Base-by-base conservation (phyloP, 176 grass and related monocot species). In the Rhynchospora breviuscula region DNA sequence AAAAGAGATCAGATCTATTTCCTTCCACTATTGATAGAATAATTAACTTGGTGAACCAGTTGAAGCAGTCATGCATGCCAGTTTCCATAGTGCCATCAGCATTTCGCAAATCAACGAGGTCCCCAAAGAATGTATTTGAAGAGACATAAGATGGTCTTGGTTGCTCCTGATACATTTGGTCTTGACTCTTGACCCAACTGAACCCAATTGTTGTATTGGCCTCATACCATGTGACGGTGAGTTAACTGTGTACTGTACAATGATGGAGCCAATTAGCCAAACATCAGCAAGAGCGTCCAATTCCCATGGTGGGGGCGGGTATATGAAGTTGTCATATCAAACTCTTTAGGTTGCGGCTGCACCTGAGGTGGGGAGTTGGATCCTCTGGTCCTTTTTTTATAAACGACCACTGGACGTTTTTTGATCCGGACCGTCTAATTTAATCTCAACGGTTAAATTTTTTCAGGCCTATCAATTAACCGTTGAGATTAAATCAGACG, bases 261-360 rank as follows among this genome's bases (percentile, higher is more conserved):
- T 90, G 21, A 85, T 86, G 52, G 74, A 54, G 26, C 56, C 29
- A n/a, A n/a, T n/a, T n/a, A n/a, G n/a, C n/a, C n/a, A n/a, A 15
- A 14, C 62, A 70, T 25, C 84, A 65, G 81, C 70, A 69, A 85
- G 89, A 59, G 87, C 59, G 11, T 84, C 67, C n/a, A 18, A 82
- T 15, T 64, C 89, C 94, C 94, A 97, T 43, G 94, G 94, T 15
- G 94, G 94, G 4, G 94, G 94, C 0, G 88, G 89, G 74, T n/a
- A n/a, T 93, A 93, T 35, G 48, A 63, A 56, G 83, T 89, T 44
- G 79, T 78, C 83, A 57, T 31, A 7, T 47, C 62, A 25, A 75
- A 12, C 59, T 40, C 18, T 56, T 87, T 81, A 83, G 79, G 46
- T 10, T 74, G 86, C 58, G 84, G 76, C 51, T 86, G 78, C 48